These are phyloP conservation scores for Macroventuria anomochaeta DNA, from an alignment of 2,329 filamentous ascomycete genomes.

Conservation along the genomic window DNA sequence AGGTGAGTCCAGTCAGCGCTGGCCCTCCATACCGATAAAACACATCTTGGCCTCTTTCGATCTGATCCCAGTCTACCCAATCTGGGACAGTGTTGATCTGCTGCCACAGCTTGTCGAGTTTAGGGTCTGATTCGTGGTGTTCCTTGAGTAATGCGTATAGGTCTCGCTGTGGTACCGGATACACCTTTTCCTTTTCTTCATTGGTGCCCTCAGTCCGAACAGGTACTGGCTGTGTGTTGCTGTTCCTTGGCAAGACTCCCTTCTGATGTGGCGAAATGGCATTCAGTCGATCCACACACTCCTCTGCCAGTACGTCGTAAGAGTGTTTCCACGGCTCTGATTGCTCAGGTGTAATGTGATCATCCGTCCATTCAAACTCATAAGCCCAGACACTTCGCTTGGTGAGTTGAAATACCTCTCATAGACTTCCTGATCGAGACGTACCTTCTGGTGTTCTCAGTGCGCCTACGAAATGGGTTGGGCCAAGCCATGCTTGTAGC, in stretches of 20 bases:
- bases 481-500: conserved; percentile 50
- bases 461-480: conserved; percentile 52
- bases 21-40: conserved; percentile 79
- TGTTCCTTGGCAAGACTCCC: conserved; percentile 48
- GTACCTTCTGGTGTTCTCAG: conserved; percentile 53
- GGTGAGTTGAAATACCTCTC: conserved; percentile 19
- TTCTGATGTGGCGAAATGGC: conserved; percentile 61
- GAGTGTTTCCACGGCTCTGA: conserved; percentile 66
- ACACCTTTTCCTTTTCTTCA: conserved; percentile 42
- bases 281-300: conserved; percentile 69
- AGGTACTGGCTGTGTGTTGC: conserved; percentile 39
- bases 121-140: conserved; percentile 63
- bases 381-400: conserved; percentile 65
- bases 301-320: conserved; percentile 72
- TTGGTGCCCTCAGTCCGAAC: conserved; percentile 36
- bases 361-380: conserved; percentile 70
- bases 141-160: conserved; percentile 68
- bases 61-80: conserved; percentile 81
- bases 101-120: conserved; percentile 66
- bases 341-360: conserved; percentile 68
- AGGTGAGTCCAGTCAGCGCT: conserved; percentile 68
- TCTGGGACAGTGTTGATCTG: conserved; percentile 71
- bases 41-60: conserved; percentile 74
- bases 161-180: conserved; percentile 58
- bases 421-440: conserved; percentile 28